A percentile compares a stretch with the other conserved stretches of the same genome.
Evolutionary conservation across 805 yeast genomes (phyloP).

Genomic region (Metschnikowia cubensis): DNA sequence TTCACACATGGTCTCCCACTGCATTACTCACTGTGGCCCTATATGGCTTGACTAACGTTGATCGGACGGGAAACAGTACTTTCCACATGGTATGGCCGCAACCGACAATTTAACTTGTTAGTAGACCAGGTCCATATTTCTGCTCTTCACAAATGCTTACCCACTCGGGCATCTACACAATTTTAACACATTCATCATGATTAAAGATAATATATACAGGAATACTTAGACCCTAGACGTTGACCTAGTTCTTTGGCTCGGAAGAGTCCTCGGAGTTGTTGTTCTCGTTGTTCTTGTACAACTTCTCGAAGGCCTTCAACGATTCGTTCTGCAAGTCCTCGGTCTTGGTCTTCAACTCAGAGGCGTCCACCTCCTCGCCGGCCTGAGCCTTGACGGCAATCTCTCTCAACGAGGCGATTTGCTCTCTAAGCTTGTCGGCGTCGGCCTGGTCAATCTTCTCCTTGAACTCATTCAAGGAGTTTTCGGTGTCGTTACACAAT

Average conservation of each 20-base stretch:
- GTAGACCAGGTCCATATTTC: no score
- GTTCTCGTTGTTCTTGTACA: constrained; percentile 30
- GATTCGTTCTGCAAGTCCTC: constrained; percentile 74
- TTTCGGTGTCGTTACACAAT: constrained; percentile 54
- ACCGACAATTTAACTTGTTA: no score
- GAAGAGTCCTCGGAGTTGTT: constrained; percentile 21
- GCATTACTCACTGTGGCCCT: no score
- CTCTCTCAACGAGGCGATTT: constrained; percentile 43
- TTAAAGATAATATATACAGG: constrained; percentile 17
- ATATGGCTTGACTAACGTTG: no score
- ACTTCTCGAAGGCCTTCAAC: constrained; percentile 71
- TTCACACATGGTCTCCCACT: no score
- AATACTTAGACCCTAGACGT: constrained; percentile 4
- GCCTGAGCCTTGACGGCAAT: constrained; percentile 61
- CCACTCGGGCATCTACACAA: background rate
- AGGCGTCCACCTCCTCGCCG: constrained; percentile 58
- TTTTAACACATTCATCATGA: constrained; percentile 5
- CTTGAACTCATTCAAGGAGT: constrained; percentile 45
- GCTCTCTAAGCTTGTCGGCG: constrained; percentile 40
- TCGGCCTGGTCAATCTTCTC: constrained; percentile 45
- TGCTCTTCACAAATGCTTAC: background rate
- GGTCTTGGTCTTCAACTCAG: constrained; percentile 65
- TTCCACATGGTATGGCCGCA: no score
- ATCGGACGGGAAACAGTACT: no score
- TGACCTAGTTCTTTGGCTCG: constrained; percentile 26